phyloP scores from a whole-genome alignment of 2,329 filamentous ascomycete species.

The Zasmidium cellare region DNA sequence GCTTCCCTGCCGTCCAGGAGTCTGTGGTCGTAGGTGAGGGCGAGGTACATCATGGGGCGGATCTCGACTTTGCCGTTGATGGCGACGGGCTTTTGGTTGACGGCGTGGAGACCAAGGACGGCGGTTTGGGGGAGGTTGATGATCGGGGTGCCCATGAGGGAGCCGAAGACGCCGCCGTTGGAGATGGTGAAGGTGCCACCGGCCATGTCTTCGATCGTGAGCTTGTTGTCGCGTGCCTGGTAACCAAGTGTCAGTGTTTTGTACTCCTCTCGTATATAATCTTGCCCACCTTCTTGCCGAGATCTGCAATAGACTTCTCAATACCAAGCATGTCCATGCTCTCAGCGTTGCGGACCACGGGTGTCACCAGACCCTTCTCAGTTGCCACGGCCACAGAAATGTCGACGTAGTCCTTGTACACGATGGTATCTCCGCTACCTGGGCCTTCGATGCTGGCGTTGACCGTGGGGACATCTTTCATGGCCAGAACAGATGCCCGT shows the following conservation, averaged over 20 bases:
- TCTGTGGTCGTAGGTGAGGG: slow-evolving; percentile 95
- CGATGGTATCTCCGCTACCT: slow-evolving; percentile 92
- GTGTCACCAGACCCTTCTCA: slow-evolving; percentile 95
- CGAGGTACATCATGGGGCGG: slow-evolving; percentile 98
- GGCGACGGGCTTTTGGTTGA: slow-evolving; percentile 85
- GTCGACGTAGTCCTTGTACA: slow-evolving; percentile 97
- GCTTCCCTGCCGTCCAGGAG: slow-evolving; percentile 93
- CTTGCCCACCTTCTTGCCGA: slow-evolving; percentile 84
- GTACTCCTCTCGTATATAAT: background rate
- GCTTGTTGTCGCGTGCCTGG: slow-evolving; percentile 88
- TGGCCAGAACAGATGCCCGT: slow-evolving; percentile 82
- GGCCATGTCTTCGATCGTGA: slow-evolving; percentile 99
- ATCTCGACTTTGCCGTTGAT: slow-evolving; percentile 94
- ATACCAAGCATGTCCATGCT: slow-evolving; percentile 83
- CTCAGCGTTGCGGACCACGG: slow-evolving; percentile 92
- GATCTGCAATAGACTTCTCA: slow-evolving; percentile 85
- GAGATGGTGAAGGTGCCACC: slow-evolving; percentile 97
- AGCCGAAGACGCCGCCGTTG: slow-evolving; percentile 95
- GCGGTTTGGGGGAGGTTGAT: slow-evolving; percentile 95
- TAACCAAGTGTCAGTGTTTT: slow-evolving; percentile 4
- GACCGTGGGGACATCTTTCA: slow-evolving; percentile 90
- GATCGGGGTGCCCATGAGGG: slow-evolving; percentile 95
- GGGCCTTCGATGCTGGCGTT: slow-evolving; percentile 97
- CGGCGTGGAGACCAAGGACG: slow-evolving; percentile 89
- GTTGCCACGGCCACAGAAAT: slow-evolving; percentile 96